These are phyloP conservation scores for Giardia duodenalis DNA, from an alignment of 208 protist genomes.

Conservation along the genomic window DNA sequence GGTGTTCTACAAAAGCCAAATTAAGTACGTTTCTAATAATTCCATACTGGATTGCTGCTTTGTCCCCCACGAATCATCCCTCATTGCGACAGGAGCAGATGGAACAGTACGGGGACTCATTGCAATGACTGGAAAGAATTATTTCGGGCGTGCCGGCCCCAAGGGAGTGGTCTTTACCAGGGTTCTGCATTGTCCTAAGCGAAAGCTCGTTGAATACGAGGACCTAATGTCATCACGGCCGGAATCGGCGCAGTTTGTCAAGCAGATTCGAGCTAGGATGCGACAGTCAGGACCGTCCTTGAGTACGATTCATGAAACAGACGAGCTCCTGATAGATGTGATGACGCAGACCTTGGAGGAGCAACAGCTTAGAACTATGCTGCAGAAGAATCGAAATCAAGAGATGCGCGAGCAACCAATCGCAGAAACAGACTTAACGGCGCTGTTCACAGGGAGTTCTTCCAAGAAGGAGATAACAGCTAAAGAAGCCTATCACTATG, in stretches of 20 bases:
- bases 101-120: neutral
- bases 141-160: neutral
- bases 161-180: neutral
- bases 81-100: neutral
- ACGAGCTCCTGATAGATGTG: too few relatives aligned
- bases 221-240: neutral
- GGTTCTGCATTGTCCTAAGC: neutral
- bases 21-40: neutral
- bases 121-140: neutral
- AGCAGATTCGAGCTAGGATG: neutral
- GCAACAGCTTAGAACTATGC: neutral
- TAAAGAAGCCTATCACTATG: neutral
- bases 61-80: neutral
- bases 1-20: neutral
- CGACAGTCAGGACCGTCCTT: neutral
- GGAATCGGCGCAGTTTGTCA: neutral
- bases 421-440: neutral
- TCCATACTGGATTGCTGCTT: neutral
- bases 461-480: neutral
- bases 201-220: neutral
- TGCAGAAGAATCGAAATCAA: neutral
- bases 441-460: neutral
- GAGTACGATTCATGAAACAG: neutral
- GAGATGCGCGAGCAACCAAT: neutral
- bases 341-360: neutral